Percentiles rank a stretch among this genome's conserved stretches.
phyloP scores from a whole-genome alignment of 257 asterid species.

The Henckelia pumila region DNA sequence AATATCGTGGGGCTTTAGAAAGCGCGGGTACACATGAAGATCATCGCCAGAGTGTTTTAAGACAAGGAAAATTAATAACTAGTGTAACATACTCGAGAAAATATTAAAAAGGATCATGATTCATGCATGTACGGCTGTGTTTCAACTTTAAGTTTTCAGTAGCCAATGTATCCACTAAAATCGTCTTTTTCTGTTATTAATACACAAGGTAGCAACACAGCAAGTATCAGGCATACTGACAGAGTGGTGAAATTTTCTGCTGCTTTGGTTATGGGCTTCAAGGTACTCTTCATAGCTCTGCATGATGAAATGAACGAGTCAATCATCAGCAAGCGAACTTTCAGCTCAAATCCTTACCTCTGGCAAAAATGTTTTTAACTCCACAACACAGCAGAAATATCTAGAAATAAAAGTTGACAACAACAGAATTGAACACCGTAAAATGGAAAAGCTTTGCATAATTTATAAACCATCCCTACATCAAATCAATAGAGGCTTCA shows the following conservation, averaged over 20 bases:
- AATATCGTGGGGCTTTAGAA: not conserved
- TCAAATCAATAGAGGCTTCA: conserved; percentile 4
- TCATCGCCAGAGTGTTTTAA: too few relatives aligned
- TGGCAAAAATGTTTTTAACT: conserved; percentile 12
- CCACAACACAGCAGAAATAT: conserved; percentile 8
- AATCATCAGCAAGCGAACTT: conserved; percentile 29
- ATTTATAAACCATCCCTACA: not conserved
- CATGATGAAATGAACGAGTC: conserved; percentile 30
- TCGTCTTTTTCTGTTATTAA: conserved; percentile 11
- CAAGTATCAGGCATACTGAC: conserved; percentile 46
- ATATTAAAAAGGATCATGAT: not conserved
- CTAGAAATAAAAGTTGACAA: not conserved
- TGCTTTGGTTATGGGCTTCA: conserved; percentile 69
- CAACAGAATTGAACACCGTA: conserved; percentile 14
- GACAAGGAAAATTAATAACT: too few relatives aligned
- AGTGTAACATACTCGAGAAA: not conserved
- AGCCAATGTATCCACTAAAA: conserved; percentile 4
- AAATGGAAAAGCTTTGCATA: conserved; percentile 19
- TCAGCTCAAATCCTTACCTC: conserved; percentile 5
- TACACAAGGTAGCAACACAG: conserved; percentile 22
- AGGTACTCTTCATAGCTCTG: conserved; percentile 96
- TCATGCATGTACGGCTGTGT: not conserved
- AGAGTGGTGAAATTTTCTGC: conserved; percentile 44
- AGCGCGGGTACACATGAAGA: too few relatives aligned
- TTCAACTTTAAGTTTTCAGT: conserved; percentile 2